A percentile compares a stretch with the other conserved stretches of the same genome.
These are phyloP conservation scores for Chiua virens DNA, from an alignment of 768 basidiomycete species.

Conservation along the genomic window DNA sequence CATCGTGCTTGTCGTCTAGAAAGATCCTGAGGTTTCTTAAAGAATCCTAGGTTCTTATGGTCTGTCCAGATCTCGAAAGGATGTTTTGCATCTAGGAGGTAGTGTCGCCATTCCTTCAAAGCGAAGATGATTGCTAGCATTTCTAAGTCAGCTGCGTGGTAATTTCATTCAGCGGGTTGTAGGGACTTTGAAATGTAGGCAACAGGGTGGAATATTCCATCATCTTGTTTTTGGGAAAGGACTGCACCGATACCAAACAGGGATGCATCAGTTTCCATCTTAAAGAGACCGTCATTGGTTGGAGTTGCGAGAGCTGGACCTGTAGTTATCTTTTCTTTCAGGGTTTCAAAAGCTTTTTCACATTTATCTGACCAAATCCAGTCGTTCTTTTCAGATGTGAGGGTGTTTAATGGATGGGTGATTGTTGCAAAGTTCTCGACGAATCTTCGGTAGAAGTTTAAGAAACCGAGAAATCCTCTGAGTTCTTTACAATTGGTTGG, in stretches of 20 bases:
- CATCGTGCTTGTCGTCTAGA: slow-evolving; percentile 39
- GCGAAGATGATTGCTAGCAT: background rate
- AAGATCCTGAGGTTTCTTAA: slow-evolving; percentile 36
- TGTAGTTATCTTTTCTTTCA: background rate
- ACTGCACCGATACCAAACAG: background rate
- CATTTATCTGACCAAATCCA: background rate
- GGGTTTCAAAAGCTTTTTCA: background rate
- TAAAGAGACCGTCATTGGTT: background rate
- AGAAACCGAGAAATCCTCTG: slow-evolving; percentile 43
- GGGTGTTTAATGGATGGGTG: slow-evolving; percentile 25
- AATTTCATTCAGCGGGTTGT: background rate
- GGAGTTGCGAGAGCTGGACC: background rate
- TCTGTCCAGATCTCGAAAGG: slow-evolving; percentile 30
- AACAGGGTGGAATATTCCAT: background rate
- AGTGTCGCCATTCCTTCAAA: background rate
- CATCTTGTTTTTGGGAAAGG: background rate
- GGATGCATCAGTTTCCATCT: background rate
- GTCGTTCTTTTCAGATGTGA: slow-evolving; percentile 1
- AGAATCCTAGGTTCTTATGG: slow-evolving; percentile 45
- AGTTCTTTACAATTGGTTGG: slow-evolving; percentile 22
- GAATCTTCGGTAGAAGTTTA: slow-evolving; percentile 38
- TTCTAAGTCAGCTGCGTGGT: background rate
- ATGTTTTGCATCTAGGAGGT: background rate
- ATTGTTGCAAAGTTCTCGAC: slow-evolving; percentile 32
- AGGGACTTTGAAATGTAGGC: background rate